These are phyloP conservation scores for Pichia sporocuriosa DNA, from an alignment of 805 yeast species.

Conservation along the genomic window DNA sequence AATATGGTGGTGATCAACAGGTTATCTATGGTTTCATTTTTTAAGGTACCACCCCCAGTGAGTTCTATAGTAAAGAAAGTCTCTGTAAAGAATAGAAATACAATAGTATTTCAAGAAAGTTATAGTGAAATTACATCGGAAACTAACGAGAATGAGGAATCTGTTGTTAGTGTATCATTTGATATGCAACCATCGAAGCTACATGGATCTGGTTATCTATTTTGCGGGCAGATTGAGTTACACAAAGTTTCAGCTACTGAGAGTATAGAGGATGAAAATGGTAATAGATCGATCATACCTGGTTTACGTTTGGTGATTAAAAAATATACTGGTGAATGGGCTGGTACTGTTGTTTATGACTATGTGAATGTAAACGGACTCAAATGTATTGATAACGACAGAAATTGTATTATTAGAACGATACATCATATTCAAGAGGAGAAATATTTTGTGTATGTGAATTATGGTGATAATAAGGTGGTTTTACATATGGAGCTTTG, in stretches of 20 bases:
- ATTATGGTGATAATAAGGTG: constrained; percentile 13
- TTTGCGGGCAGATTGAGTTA: constrained; percentile 21
- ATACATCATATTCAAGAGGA: constrained; percentile 19
- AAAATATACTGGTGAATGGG: constrained; percentile 14
- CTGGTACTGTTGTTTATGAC: constrained; percentile 11
- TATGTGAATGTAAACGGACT: not conserved
- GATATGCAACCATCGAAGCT: not conserved
- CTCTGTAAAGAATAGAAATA: constrained; percentile 9
- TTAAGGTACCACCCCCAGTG: constrained; percentile 21
- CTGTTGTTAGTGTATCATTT: no score
- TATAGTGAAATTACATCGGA: no score
- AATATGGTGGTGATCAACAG: no score
- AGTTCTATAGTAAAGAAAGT: not conserved
- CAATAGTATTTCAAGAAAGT: constrained; percentile 4
- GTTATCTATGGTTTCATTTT: constrained; percentile 23
- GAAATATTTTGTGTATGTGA: constrained; percentile 20
- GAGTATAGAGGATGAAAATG: not conserved
- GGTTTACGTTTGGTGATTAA: constrained; percentile 13
- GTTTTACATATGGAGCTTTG: constrained; percentile 25
- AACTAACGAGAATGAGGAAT: no score
- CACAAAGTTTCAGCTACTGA: constrained; percentile 12
- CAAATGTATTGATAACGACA: constrained; percentile 12
- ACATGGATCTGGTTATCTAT: constrained; percentile 13
- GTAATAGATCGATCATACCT: no score
- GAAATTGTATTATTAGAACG: constrained; percentile 15